phyloP scores from a whole-genome alignment of 1,284 basidiomycete genomes.

The Schizophyllum commune region DNA sequence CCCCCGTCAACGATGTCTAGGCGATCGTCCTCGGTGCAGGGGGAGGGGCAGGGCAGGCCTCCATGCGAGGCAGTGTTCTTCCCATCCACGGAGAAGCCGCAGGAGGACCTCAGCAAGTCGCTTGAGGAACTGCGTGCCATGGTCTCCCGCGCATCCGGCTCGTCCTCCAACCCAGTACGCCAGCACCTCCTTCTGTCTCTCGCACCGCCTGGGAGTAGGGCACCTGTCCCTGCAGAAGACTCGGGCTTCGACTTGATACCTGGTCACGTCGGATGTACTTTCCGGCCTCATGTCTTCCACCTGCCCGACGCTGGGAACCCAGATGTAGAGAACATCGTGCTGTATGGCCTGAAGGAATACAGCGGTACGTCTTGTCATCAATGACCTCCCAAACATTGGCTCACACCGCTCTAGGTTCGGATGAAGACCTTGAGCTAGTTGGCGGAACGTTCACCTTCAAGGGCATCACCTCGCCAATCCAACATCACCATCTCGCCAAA shows the following conservation, averaged over 20 bases:
- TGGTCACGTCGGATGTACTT: constrained; percentile 35
- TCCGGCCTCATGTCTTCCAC: constrained; percentile 32
- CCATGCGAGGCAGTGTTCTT: not conserved
- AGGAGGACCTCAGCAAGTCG: constrained; percentile 6
- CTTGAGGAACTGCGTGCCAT: constrained; percentile 23
- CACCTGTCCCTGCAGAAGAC: constrained; percentile 27
- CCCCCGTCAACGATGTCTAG: not conserved
- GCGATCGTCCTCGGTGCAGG: not conserved
- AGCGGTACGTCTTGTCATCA: constrained; percentile 28
- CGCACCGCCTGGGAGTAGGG: constrained; percentile 25
- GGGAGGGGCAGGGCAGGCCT: too few species aligned
- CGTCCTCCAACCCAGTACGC: constrained; percentile 23
- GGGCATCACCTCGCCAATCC: constrained; percentile 32
- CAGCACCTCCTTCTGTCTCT: constrained; percentile 46
- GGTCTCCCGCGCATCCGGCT: constrained; percentile 16
- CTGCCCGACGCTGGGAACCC: constrained; percentile 27
- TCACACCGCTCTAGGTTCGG: constrained; percentile 14
- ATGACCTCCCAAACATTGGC: constrained; percentile 3
- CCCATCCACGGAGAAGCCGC: not conserved
- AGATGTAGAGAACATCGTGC: constrained; percentile 23
- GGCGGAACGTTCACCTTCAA: constrained; percentile 54
- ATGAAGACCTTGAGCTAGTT: constrained; percentile 28
- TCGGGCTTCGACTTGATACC: constrained; percentile 34
- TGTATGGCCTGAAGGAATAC: constrained; percentile 47
- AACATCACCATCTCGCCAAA: constrained; percentile 37